Base-by-base conservation (phyloP, 495 filamentous ascomycete genomes). In the Astrothelium macrocarpum region DNA sequence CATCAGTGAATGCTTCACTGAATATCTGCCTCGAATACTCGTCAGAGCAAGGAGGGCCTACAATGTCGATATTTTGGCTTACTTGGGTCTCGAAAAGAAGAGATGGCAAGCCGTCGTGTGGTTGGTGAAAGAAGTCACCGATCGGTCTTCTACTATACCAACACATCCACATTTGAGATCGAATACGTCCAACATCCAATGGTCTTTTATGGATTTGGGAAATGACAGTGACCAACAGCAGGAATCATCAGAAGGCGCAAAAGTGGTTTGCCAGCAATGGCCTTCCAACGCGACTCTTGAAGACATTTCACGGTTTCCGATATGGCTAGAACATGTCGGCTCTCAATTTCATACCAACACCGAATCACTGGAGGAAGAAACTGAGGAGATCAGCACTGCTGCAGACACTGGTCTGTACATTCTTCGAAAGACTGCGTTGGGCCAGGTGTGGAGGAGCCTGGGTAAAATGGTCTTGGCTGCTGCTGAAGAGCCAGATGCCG, bases 381-480 rank as follows among this genome's bases (percentile, higher is more conserved):
- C 69, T 3, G 60, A 70, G 12, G 25, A 45, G 29, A 49, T 42
- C 2, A 28, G 53, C 23, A 63, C 53, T n/a, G 31, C 46, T 1
- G 61, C 49, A 28, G n/a, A 59, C 5, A 59, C 42, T 31, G n/a
- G 62, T 29, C 23, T 26, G 23, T 29, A 61, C 31, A 58, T 26
- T 4, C 49, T 66, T 2, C 34, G 59, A 0, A 70, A 68, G 29
- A 58, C 43, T 10, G 70, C 69, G 18, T 60, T 81, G 12, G 77
- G 76, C 25, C 72, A 80, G 68, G 63, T 82, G 11, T 82, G 80
- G 80, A 73, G 73, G 32, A 77, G 73, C 56, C 66, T 87, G 28
- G 85, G 83, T 0, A 75, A 67, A 25, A 81, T 87, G 71, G 78
- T 84, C 16, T 64, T 87, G 7, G 70, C 71, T 32, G 82, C 83